Conservation (phyloP, 768 basidiomycete species). For the Coprinopsis strossmayeri region DNA sequence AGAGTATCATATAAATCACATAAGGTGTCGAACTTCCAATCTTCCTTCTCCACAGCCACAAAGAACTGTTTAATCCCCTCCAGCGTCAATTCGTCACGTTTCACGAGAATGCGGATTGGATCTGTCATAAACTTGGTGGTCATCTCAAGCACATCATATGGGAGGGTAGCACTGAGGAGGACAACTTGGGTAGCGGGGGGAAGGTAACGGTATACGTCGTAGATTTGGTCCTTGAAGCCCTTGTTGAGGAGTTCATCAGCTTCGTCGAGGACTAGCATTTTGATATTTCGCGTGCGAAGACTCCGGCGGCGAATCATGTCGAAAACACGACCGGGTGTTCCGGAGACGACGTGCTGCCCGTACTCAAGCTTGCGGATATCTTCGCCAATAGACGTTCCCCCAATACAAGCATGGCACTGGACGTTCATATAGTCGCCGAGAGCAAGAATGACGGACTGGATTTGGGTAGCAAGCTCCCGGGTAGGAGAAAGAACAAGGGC, state of each 20-base stretch:
- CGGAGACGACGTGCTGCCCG: slow-evolving; percentile 95
- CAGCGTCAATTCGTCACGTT: slow-evolving; percentile 97
- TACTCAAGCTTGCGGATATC: slow-evolving; percentile 97
- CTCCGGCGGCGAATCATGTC: slow-evolving; percentile 97
- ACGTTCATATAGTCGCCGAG: slow-evolving; percentile 99
- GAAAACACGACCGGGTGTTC: slow-evolving; percentile 96
- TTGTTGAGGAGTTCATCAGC: slow-evolving; percentile 96
- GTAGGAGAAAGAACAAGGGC: slow-evolving; percentile 96
- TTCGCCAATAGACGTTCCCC: slow-evolving; percentile 95
- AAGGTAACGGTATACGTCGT: slow-evolving; percentile 96
- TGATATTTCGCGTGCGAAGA: slow-evolving; percentile 93
- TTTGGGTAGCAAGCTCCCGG: slow-evolving; percentile 98
- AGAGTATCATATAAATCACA: slow-evolving; percentile 98
- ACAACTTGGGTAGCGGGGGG: slow-evolving; percentile 98
- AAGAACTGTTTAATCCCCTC: slow-evolving; percentile 97
- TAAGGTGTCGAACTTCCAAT: slow-evolving; percentile 98
- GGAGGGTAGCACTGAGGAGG: slow-evolving; percentile 90
- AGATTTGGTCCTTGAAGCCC: slow-evolving; percentile 99
- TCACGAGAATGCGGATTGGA: slow-evolving; percentile 96
- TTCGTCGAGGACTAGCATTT: slow-evolving; percentile 93
- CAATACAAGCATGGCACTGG: slow-evolving; percentile 97
- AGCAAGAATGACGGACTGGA: slow-evolving; percentile 93
- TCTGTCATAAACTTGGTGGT: slow-evolving; percentile 99
- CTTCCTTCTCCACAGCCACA: slow-evolving; percentile 98
- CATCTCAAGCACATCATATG: slow-evolving; percentile 97